phyloP scores from a whole-genome alignment of 2,329 filamentous ascomycete species.

The Pezicula rhizophila region DNA sequence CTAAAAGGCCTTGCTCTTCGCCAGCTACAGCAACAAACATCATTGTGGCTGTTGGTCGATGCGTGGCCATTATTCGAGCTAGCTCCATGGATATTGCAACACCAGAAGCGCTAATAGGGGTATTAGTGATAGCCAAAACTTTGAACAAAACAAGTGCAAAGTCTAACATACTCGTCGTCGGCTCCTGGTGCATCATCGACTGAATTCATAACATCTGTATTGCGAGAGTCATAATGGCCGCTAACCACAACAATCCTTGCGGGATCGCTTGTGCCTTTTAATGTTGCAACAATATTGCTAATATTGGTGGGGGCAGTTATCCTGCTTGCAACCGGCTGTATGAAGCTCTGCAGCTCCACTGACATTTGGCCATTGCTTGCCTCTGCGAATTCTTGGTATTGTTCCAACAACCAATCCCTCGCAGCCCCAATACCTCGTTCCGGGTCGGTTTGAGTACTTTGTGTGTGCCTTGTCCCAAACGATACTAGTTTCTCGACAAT shows the following conservation, averaged over 20 bases:
- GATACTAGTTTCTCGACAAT: constrained; percentile 47
- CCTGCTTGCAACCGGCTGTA: constrained; percentile 40
- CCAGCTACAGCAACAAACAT: constrained; percentile 51
- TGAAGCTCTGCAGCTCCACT: constrained; percentile 44
- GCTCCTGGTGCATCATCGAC: constrained; percentile 48
- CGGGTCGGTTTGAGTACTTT: constrained; percentile 44
- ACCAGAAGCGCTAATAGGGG: constrained; percentile 34
- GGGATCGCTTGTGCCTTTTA: constrained; percentile 42
- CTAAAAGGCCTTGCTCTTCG: constrained; percentile 51
- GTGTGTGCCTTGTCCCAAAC: constrained; percentile 51
- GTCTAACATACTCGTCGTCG: constrained; percentile 39
- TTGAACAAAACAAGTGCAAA: background rate
- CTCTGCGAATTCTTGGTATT: constrained; percentile 42
- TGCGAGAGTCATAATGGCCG: constrained; percentile 49
- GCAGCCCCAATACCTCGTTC: constrained; percentile 50
- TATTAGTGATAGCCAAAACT: background rate
- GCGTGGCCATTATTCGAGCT: constrained; percentile 43
- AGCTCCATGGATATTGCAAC: constrained; percentile 50
- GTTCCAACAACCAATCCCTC: constrained; percentile 47
- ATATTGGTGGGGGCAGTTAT: constrained; percentile 46
- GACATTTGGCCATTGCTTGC: constrained; percentile 43
- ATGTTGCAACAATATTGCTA: constrained; percentile 45
- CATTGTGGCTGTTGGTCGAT: constrained; percentile 43
- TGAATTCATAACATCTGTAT: constrained; percentile 44
- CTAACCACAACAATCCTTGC: constrained; percentile 45